Evolutionary conservation across 2,329 filamentous ascomycete genomes (phyloP), one percentile per base, ranked within the genome.

Genomic region (Fusarium sp.): DNA sequence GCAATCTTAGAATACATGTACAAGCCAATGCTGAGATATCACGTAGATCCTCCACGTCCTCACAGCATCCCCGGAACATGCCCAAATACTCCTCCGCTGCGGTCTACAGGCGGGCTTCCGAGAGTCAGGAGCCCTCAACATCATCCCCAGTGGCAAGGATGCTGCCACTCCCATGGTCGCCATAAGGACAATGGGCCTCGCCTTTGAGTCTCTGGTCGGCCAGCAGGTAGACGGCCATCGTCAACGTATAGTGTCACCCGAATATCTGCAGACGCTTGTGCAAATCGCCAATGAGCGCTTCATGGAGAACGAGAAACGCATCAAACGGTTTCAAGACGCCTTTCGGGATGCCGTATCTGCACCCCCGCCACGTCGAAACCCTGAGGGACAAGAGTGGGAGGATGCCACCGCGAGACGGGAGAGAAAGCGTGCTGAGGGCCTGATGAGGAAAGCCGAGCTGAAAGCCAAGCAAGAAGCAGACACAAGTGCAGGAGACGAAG

Each of bases 11-110:
- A 35, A 56, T 47, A 49, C 39, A 45, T 55, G 48, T 48, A 51
- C 49, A 62, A 45, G 22, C 47, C n/a, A 39, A 58, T 58, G 58
- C 69, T 73, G 64, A 73, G 49, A 61, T 43, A 50, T 50, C 22
- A 26, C 28, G 52, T 65, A 96, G 93, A 97, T 97, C 67, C 85
- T 98, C 1, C 94, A 98, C 68, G 83, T 98, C 39, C 84, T 96
- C 69, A 88, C 92, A 6, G 87, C 92, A 13, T 94, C 91, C 0
- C 81, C 88, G 0, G 77, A 84, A 11, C 86, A 94, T 69, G 92
- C 94, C 5, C 90, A 96, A 65, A 81, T 85, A 8, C 81, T 96
- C 15, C 83, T 97, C 12, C 83, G 88, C 10, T 91, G 91, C 40
- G 93, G 91, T 2, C 81, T 94, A 9, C 85, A 88, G 68, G 90